phyloP scores from a whole-genome alignment of 306 rosid genomes.

The Casuarina cunninghamiana region DNA sequence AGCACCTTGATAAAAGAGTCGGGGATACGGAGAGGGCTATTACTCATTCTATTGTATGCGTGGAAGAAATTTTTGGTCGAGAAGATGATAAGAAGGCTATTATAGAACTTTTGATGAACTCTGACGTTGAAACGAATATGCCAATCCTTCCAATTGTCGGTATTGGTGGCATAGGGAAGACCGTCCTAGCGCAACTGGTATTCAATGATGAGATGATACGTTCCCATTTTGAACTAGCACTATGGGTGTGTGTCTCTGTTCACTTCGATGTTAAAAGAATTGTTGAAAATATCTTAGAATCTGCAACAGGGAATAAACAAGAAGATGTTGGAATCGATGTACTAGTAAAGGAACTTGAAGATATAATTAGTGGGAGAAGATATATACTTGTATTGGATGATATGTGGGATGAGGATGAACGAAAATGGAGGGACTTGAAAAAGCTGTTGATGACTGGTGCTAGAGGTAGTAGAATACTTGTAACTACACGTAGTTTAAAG shows the following conservation, averaged over 20 bases:
- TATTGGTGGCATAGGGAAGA: conserved; percentile 23
- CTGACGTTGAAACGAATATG: neutral
- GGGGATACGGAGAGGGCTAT: neutral
- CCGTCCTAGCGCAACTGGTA: conserved; percentile 12
- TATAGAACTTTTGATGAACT: neutral
- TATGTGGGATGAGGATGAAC: neutral
- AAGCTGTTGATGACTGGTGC: neutral
- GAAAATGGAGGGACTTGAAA: neutral
- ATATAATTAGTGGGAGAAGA: neutral
- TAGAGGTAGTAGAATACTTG: conserved; percentile 12
- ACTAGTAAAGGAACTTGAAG: neutral
- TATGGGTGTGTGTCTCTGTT: conserved; percentile 2
- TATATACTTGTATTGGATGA: conserved; percentile 18
- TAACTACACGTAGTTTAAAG: conserved; percentile 8
- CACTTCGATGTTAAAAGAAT: neutral
- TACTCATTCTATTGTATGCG: neutral
- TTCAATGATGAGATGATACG: neutral
- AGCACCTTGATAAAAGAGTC: too few species aligned
- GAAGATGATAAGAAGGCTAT: conserved; percentile 5
- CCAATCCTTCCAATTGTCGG: conserved; percentile 22
- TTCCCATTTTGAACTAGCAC: neutral
- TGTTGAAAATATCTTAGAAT: neutral
- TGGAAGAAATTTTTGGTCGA: conserved; percentile 6
- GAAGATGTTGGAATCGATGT: neutral
- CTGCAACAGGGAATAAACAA: neutral